phyloP scores from a whole-genome alignment of 2,329 filamentous ascomycete species.

The Ophiosphaerella narmari region DNA sequence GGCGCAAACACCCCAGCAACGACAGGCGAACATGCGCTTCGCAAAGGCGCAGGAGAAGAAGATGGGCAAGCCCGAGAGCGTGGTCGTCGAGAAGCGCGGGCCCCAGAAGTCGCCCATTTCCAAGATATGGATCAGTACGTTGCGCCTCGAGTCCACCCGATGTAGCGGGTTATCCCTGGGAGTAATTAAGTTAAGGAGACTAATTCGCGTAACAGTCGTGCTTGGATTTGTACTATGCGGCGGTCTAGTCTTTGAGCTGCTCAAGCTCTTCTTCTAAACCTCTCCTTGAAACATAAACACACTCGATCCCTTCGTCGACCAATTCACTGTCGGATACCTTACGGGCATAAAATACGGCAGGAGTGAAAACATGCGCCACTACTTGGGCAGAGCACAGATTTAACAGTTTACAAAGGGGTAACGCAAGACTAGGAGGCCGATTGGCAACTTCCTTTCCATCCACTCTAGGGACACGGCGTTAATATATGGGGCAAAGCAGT shows the following conservation, averaged over 20 bases:
- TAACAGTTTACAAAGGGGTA: background rate
- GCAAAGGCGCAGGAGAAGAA: constrained; percentile 72
- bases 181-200: background rate
- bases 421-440: background rate
- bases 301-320: background rate
- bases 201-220: constrained; percentile 50
- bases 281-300: background rate
- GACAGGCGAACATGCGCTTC: constrained; percentile 79
- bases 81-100: constrained; percentile 54
- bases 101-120: constrained; percentile 60
- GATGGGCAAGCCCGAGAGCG: constrained; percentile 67
- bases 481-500: background rate
- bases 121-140: constrained; percentile 64
- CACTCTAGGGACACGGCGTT: constrained; percentile 10
- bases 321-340: background rate
- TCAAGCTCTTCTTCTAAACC: constrained; percentile 53
- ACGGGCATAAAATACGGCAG: background rate
- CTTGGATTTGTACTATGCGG: constrained; percentile 68
- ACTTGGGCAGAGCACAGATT: background rate
- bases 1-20: constrained; percentile 85
- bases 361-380: background rate
- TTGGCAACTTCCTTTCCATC: constrained; percentile 1
- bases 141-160: no score
- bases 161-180: background rate
- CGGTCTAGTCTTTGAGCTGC: constrained; percentile 62